Percentiles rank a stretch among this genome's conserved stretches.
Evolutionary conservation across 2,329 filamentous ascomycete genomes (phyloP).

Genomic region (Colletotrichum sp.): DNA sequence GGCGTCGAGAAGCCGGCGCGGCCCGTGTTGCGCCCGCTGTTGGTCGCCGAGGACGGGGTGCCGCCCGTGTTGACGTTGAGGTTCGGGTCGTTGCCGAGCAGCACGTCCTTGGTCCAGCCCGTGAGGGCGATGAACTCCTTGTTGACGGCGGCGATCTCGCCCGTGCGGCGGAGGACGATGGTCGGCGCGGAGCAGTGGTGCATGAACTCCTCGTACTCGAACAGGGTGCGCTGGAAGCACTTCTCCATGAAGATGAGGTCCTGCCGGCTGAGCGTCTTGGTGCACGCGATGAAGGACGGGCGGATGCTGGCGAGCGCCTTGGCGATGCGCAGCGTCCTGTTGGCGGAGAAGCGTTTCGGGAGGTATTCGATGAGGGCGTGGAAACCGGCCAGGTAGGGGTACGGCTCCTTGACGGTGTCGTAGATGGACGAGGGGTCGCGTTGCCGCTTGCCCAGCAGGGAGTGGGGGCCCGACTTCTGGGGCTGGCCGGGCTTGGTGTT

Average conservation of each 20-base stretch:
- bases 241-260: constrained; percentile 98
- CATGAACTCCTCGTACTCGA: constrained; percentile 93
- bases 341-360: constrained; percentile 76
- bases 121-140: constrained; percentile 97
- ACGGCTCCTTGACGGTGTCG: constrained; percentile 86
- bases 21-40: constrained; percentile 45
- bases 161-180: constrained; percentile 88
- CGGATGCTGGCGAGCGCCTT: constrained; percentile 88
- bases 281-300: constrained; percentile 91
- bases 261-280: constrained; percentile 83
- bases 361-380: constrained; percentile 86
- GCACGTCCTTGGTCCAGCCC: constrained; percentile 89
- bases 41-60: constrained; percentile 43
- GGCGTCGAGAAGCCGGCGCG: constrained; percentile 55
- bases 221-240: constrained; percentile 89
- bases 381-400: constrained; percentile 88
- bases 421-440: constrained; percentile 87
- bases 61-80: constrained; percentile 81
- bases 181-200: constrained; percentile 88
- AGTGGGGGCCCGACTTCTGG: constrained; percentile 49
- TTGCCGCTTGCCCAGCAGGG: constrained; percentile 62
- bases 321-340: constrained; percentile 82
- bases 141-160: constrained; percentile 92
- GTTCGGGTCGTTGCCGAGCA: constrained; percentile 87
- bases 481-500: constrained; percentile 42